Conservation (phyloP, 225 moss, liverwort and hornwort genomes). For the Climacium dendroides region DNA sequence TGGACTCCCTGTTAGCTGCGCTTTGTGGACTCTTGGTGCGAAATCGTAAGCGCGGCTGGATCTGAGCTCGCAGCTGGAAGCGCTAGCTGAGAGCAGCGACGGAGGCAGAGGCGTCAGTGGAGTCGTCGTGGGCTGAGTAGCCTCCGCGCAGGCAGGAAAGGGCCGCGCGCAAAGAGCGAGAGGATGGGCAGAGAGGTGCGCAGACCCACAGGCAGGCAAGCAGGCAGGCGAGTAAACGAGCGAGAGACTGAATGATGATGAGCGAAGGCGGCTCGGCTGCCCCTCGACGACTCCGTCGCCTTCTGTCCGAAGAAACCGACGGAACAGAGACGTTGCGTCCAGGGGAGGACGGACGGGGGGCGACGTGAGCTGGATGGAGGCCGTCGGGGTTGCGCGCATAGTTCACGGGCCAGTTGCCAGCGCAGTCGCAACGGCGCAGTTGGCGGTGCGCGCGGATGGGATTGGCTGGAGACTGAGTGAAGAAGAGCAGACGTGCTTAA, state of each 20-base stretch:
- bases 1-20: not conserved
- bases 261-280: slow-evolving; percentile 19
- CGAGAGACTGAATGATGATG: slow-evolving; percentile 13
- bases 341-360: not conserved
- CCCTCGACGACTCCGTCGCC: slow-evolving; percentile 8
- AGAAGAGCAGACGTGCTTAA: not conserved
- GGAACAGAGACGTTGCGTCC: not conserved
- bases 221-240: not conserved
- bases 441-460: slow-evolving; percentile 2
- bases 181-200: not conserved
- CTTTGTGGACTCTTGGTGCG: not conserved
- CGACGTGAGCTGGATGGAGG: not conserved
- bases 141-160: not conserved
- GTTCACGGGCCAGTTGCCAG: not conserved
- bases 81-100: not conserved
- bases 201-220: not conserved
- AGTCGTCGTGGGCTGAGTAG: not conserved
- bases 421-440: slow-evolving; percentile 6
- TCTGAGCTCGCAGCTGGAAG: not conserved
- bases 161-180: not conserved
- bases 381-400: not conserved
- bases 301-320: not conserved
- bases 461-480: not conserved
- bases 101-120: not conserved
- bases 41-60: not conserved